Evolutionary conservation across 2,329 filamentous ascomycete species (phyloP), one percentile per base, ranked within the genome.

Genomic region (Truncatella angustata): DNA sequence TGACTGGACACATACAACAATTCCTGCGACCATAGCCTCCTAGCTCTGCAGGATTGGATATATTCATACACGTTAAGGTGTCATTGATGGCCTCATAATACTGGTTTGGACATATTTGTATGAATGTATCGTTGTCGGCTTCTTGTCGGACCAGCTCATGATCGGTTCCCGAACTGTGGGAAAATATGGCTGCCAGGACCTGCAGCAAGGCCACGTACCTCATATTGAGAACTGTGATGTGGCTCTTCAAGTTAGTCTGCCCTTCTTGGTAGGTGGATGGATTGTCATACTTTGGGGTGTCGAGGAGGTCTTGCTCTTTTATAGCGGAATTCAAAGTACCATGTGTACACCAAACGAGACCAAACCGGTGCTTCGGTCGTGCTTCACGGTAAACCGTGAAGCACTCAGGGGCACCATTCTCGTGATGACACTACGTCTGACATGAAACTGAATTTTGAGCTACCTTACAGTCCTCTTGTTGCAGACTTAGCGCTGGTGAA

Each of bases 1-100:
- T n/a, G n/a, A n/a, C n/a, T n/a, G n/a, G 14, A 14, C 28, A 51
- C 49, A 11, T 44, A 51, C 49, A 44, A 28, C 49, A 51, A 36
- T 18, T 45, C 11, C 49, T n/a, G 26, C 39, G 24, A 18, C 49
- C 49, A 18, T 51, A 51, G 4, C 49, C 40, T 14, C 23, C n/a
- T 1, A 28, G 49, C 18, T 35, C 14, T 6, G 37, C 36, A 18
- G 49, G 40, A 28, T 40, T 24, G 10, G 49, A 44, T 6, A 51
- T 44, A 20, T 51, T 51, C 36, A 40, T 30, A 42, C 47, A 50
- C 18, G 35, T 28, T 10, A 50, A 21, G 11, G 21, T 34, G 4
- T 30, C 23, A n/a, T 42, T 50, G 10, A 50, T 23, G 12, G 21
- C 47, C 36, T 42, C 20, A 24, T 50, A 50, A 6, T 50, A 18